Evolutionary conservation across 768 basidiomycete species (phyloP).

Genomic region (Leccinum uliginosum): DNA sequence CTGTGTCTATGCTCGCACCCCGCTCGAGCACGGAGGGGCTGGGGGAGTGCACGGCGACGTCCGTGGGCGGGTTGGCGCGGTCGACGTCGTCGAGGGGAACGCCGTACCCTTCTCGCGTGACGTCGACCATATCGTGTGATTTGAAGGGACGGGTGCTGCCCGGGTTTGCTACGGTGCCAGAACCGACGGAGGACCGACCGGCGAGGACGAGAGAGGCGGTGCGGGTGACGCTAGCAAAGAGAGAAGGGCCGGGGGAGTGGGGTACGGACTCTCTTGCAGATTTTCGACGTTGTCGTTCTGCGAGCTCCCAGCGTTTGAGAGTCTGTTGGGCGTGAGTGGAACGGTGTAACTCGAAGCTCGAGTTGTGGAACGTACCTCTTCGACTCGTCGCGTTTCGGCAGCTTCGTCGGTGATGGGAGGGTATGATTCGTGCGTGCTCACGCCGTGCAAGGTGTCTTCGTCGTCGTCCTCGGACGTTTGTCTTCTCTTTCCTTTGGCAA

Average conservation of each 20-base stretch:
- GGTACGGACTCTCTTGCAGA: slow-evolving; percentile 56
- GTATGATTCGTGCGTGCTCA: slow-evolving; percentile 36
- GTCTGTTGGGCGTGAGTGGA: slow-evolving; percentile 58
- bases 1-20: slow-evolving; percentile 9
- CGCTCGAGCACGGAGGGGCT: slow-evolving; percentile 19
- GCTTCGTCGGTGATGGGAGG: slow-evolving; percentile 66
- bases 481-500: slow-evolving; percentile 32
- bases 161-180: slow-evolving; percentile 17
- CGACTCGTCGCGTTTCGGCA: slow-evolving; percentile 62
- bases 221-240: slow-evolving; percentile 55
- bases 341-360: too few relatives aligned
- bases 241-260: slow-evolving; percentile 32
- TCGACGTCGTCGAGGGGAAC: slow-evolving; percentile 54
- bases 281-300: slow-evolving; percentile 73
- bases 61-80: slow-evolving; percentile 29
- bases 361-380: slow-evolving; percentile 74
- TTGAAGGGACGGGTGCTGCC: slow-evolving; percentile 41
- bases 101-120: slow-evolving; percentile 23
- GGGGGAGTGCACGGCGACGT: slow-evolving; percentile 33
- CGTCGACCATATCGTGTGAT: slow-evolving; percentile 50
- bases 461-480: slow-evolving; percentile 18
- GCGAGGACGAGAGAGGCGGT: slow-evolving; percentile 59
- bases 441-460: slow-evolving; percentile 17
- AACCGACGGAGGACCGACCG: slow-evolving; percentile 32
- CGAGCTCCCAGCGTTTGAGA: slow-evolving; percentile 71